A percentile compares a stretch with the other conserved stretches of the same genome.
phyloP scores from a whole-genome alignment of 139 green algal species.

The Eudorina sp. region DNA sequence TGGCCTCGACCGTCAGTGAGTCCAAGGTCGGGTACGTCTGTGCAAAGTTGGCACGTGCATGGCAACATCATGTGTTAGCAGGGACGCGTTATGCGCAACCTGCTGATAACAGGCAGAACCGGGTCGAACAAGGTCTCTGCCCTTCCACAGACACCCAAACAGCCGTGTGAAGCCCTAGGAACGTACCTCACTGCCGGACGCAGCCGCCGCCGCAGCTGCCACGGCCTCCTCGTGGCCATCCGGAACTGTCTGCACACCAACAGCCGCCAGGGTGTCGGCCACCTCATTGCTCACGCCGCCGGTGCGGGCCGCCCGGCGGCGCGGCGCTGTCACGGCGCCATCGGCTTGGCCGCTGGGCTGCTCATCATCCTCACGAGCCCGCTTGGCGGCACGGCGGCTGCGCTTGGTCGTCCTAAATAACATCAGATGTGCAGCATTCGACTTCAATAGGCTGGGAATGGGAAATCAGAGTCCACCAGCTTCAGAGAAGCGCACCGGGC shows the following conservation, averaged over 20 bases:
- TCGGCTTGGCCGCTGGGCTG: not conserved
- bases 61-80: too few species aligned
- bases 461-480: too few species aligned
- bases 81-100: too few species aligned
- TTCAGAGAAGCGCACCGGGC: too few species aligned
- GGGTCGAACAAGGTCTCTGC: too few species aligned
- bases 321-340: not conserved
- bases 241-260: constrained; percentile 17
- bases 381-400: not conserved
- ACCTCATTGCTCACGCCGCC: not conserved
- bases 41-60: too few species aligned
- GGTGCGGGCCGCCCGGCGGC: constrained; percentile 1
- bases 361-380: not conserved
- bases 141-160: too few species aligned
- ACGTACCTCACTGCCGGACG: constrained; percentile 33
- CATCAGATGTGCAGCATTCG: too few species aligned
- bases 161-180: too few species aligned
- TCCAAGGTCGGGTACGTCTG: constrained; percentile 19
- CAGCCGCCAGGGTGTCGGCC: not conserved
- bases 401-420: constrained; percentile 2
- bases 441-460: too few species aligned
- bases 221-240: constrained; percentile 41
- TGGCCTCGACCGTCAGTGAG: constrained; percentile 13
- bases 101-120: too few species aligned
- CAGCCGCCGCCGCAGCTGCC: not conserved